Evolutionary conservation across 495 filamentous ascomycete genomes (phyloP), one percentile per base, ranked within the genome.

Genomic region (Niebla homalea): DNA sequence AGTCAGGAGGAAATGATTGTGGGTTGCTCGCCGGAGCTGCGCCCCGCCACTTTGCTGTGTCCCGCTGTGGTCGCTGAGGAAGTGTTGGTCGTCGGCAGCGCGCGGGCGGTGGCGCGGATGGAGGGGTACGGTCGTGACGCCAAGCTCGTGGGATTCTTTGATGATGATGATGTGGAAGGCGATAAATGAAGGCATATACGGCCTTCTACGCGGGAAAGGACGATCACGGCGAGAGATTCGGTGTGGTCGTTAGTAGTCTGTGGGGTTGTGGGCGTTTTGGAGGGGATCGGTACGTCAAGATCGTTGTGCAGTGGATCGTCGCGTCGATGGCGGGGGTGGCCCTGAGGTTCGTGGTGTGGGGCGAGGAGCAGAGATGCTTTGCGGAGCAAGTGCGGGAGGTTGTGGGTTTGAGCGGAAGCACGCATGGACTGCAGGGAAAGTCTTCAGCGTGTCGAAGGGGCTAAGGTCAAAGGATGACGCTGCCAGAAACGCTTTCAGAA

Each of bases 201-300:
- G 8, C 8, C 12, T 15, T 10, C 12, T 8, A 8, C 12, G 40
- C 8, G 18, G 40, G 18, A 11, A 19, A 19, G 40, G 40, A 19
- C 40, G 1, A 41, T 49, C 15, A 61, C 59, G 40, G 58, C 60
- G 49, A 40, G 3, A 18, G 15, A 2, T 52, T 50, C 15, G 19
- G 46, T 8, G 37, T 35, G 11, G 42, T 64, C 10, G 44, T 53
- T 14, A 62, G 53, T 16, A 49, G 57, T 3, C 46, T 57, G 4
- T 61, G 60, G 62, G 60, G 62, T 2, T 64, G 62, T 44, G 55
- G 62, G 29, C 51, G 57, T 2, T 62, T 61, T 40, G 46, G 59
- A 14, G 62, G 56, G 2, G 56, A 63, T 32, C 46, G 49, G 53
- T 32, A 18, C 3, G 29, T 32, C 29, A 32, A 32, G 29, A 32